Base-by-base conservation (phyloP, 805 yeast genomes). In the Torulaspora quercuum region DNA sequence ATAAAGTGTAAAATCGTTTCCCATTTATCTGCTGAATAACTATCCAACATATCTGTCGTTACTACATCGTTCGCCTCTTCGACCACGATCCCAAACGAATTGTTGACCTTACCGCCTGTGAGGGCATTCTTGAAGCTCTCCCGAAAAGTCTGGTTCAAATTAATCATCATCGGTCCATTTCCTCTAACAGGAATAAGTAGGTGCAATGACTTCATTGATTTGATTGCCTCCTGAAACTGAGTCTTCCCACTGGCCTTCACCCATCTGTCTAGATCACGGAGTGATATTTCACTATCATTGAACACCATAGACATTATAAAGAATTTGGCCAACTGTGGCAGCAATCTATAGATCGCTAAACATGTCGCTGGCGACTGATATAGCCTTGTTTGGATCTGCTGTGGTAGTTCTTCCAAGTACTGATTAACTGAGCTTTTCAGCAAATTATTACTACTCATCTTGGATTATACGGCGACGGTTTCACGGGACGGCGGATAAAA, bases 321-420 rank as follows among this genome's bases (percentile, higher is more conserved):
- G 60, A 86, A 82, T 57, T 90, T 89, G 18, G 97, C 95, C 47
- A 92, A 63, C 15, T 89, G 79, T 0, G 98, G 96, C 11, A 92
- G 69, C 41, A 92, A 68, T 45, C 98, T 71, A 59, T 81, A 89
- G n/a, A 92, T 80, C 2, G 98, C 94, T 30, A 92, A 69, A 57
- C 97, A 88, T 38, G 98, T 86, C 8, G 97, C 95, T 2, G 98
- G 95, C 34, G 85, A 76, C 50, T 78, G 80, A 62, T 84, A 92
- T 14, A 92, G 71, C 53, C 87, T 76, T 14, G 80, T 70, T 50
- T 89, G 90, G n/a, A 87, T 85, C 5, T 82, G 70, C 53, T 82
- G 87, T 1, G 97, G 95, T 5, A 92, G 76, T 12, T 85, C 87
- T 56, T 88, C 97, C 42, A 92, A 69, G 61, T 92, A 88, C 50